Conservation (phyloP, 2,329 filamentous ascomycete species). For the Akanthomyces uredinophilus region DNA sequence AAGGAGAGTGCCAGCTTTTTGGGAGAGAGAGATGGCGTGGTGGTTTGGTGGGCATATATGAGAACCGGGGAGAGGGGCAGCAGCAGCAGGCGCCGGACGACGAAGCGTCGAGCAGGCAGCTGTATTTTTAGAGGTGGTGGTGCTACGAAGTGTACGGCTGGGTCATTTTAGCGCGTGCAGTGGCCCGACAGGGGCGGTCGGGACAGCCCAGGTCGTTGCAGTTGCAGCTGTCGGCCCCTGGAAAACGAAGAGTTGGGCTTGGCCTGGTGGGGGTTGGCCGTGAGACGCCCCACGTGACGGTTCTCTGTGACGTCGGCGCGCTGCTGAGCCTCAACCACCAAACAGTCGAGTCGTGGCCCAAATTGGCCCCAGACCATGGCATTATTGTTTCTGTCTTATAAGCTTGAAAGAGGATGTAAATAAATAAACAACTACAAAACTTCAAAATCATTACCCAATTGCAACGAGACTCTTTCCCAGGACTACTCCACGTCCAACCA, state of each 20-base stretch:
- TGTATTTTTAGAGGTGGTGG: neutral
- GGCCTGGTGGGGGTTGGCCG: conserved; percentile 28
- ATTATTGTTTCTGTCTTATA: neutral
- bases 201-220: conserved; percentile 26
- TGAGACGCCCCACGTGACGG: conserved; percentile 30
- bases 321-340: conserved; percentile 10
- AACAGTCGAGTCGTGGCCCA: neutral
- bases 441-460: neutral
- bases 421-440: no score
- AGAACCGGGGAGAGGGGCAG: neutral
- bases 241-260: neutral
- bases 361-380: neutral
- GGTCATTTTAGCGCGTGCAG: conserved; percentile 18
- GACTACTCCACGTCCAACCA: no score
- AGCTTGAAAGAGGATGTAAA: no score
- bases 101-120: neutral
- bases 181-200: conserved; percentile 22
- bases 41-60: conserved; percentile 12
- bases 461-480: neutral
- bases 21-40: neutral
- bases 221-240: conserved; percentile 18
- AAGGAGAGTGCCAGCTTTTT: neutral
- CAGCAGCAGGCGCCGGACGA: neutral
- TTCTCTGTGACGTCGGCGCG: conserved; percentile 9
- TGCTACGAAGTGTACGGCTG: neutral